These are phyloP conservation scores for Plasmodium cynomolgi DNA, from an alignment of 169 alveolate species.

Conservation along the genomic window DNA sequence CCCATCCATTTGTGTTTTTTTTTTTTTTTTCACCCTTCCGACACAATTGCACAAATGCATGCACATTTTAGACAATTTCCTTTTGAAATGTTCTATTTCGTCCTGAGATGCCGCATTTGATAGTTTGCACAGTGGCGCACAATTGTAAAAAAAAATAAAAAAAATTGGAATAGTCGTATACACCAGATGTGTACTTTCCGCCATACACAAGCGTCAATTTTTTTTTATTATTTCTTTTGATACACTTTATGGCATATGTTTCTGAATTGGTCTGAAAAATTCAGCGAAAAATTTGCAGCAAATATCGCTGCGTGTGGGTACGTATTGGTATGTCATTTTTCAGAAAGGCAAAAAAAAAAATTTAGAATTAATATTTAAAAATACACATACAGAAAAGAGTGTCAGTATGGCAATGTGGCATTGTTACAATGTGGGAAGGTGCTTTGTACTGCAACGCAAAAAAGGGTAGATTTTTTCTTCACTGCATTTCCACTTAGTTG, in stretches of 20 bases:
- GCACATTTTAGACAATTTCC: slow-evolving; percentile 7
- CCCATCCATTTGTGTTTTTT: background rate
- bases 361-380: slow-evolving; percentile 24
- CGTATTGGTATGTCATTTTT: slow-evolving; percentile 6
- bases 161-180: slow-evolving; percentile 5
- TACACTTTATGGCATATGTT: background rate
- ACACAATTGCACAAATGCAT: background rate
- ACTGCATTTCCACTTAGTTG: background rate
- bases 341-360: background rate
- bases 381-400: background rate
- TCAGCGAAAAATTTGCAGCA: background rate
- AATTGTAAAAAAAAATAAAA: slow-evolving; percentile 16
- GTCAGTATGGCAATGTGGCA: background rate
- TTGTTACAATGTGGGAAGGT: background rate
- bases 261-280: slow-evolving; percentile 9
- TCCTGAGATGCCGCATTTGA: background rate
- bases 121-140: slow-evolving; percentile 69
- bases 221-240: background rate
- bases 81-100: background rate
- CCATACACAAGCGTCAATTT: background rate
- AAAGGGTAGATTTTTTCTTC: background rate
- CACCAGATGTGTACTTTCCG: background rate
- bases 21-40: background rate
- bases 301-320: background rate
- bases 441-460: background rate